Conservation (phyloP, 106 monocot genomes). For the Dioscorea dumetorum region DNA sequence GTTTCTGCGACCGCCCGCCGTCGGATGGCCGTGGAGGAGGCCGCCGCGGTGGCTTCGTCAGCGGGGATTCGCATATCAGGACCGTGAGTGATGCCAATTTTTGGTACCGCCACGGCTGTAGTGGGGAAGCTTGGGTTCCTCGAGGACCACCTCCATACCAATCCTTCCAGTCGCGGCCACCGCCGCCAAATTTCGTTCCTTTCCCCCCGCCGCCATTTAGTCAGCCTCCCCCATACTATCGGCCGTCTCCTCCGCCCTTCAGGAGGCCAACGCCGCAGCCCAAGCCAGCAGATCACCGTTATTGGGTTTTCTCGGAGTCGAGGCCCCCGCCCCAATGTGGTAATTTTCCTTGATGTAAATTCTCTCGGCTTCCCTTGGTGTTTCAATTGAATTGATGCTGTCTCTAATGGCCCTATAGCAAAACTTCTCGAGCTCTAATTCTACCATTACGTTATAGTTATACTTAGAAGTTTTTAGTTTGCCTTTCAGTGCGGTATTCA, state of each 20-base stretch:
- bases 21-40: neutral
- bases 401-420: too few relatives aligned
- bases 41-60: constrained; percentile 4
- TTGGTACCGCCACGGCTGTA: constrained; percentile 5
- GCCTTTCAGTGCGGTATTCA: too few relatives aligned
- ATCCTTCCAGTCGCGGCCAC: constrained; percentile 7
- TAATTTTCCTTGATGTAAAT: constrained; percentile 10
- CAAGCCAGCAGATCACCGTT: constrained; percentile 38
- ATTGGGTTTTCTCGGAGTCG: constrained; percentile 35
- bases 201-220: constrained; percentile 4
- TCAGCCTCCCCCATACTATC: constrained; percentile 3
- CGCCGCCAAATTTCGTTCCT: neutral
- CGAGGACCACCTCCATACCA: constrained; percentile 8
- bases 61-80: constrained; percentile 26
- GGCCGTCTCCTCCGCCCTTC: constrained; percentile 5
- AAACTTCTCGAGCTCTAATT: too few relatives aligned
- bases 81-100: constrained; percentile 27
- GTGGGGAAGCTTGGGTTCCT: constrained; percentile 2
- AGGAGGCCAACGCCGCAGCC: constrained; percentile 1
- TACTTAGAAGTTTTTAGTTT: too few relatives aligned
- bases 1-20: constrained; percentile 22
- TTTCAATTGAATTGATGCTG: too few relatives aligned
- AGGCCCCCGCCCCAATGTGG: constrained; percentile 52
- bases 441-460: too few relatives aligned
- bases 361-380: too few relatives aligned